phyloP scores from a whole-genome alignment of 306 rosid genomes.

The Dryas alaskensis region DNA sequence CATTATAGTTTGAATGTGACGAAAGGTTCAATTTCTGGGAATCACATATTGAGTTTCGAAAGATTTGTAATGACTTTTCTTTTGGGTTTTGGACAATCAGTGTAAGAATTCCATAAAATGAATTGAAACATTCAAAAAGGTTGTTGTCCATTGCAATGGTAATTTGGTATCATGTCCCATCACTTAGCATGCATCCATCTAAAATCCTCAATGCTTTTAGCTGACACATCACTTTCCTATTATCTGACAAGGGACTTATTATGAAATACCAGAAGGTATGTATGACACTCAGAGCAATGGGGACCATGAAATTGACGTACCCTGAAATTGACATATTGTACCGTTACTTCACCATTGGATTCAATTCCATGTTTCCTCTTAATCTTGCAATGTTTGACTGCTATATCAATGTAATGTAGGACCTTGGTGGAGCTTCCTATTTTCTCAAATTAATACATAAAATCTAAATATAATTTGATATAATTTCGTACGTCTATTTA shows the following conservation, averaged over 20 bases:
- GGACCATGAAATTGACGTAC: too few relatives aligned
- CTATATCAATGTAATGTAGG: too few relatives aligned
- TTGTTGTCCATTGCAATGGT: too few relatives aligned
- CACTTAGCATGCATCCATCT: too few relatives aligned
- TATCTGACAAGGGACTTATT: background rate
- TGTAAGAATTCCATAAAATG: background rate
- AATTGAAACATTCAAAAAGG: background rate
- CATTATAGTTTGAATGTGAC: conserved; percentile 4
- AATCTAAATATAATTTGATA: too few relatives aligned
- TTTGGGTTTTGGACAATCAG: background rate
- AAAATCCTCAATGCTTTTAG: background rate
- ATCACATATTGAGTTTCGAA: conserved; percentile 10
- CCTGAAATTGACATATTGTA: background rate
- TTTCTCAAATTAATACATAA: too few relatives aligned
- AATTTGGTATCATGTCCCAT: background rate
- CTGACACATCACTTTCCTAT: background rate
- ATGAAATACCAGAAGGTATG: background rate
- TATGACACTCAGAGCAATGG: background rate
- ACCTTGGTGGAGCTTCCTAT: too few relatives aligned
- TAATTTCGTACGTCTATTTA: too few relatives aligned
- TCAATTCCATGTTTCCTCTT: background rate
- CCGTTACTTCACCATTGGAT: background rate
- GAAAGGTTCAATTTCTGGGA: background rate
- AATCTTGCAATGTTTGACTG: too few relatives aligned
- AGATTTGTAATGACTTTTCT: conserved; percentile 7